Conservation (phyloP, 1,139 yeast genomes). For the Yamadazyma oceani region DNA sequence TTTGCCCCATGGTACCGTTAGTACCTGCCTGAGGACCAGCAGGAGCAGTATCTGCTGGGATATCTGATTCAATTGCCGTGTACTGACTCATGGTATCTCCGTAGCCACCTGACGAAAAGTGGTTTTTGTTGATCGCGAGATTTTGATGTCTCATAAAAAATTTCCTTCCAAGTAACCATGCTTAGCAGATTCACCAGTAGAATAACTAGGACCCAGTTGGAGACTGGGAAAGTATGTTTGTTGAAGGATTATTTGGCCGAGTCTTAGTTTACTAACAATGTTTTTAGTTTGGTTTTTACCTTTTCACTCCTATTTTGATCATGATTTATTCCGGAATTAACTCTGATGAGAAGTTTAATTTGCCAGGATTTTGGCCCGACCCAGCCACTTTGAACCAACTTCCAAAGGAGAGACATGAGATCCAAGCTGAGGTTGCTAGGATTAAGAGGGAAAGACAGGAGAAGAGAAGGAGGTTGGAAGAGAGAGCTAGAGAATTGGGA, state of each 20-base stretch:
- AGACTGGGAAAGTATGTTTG: constrained; percentile 66
- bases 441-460: constrained; percentile 74
- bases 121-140: no score
- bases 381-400: constrained; percentile 87
- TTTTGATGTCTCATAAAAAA: no score
- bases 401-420: constrained; percentile 91
- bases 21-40: not conserved
- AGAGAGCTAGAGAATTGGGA: constrained; percentile 67
- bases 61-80: constrained; percentile 34
- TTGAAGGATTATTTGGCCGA: no score
- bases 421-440: constrained; percentile 86
- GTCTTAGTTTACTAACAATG: no score
- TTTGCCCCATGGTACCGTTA: not conserved
- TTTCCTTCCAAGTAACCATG: constrained; percentile 8
- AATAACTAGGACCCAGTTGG: constrained; percentile 60
- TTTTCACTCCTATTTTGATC: constrained; percentile 79
- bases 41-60: constrained; percentile 8
- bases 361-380: constrained; percentile 98
- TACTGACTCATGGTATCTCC: constrained; percentile 19
- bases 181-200: constrained; percentile 33
- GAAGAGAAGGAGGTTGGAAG: constrained; percentile 72
- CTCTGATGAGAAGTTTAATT: constrained; percentile 82
- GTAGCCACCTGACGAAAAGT: no score
- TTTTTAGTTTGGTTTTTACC: constrained; percentile 72
- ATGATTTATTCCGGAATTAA: constrained; percentile 93